Evolutionary conservation across 129 eudicot species (phyloP).

Genomic region (Sambucus nigra): DNA sequence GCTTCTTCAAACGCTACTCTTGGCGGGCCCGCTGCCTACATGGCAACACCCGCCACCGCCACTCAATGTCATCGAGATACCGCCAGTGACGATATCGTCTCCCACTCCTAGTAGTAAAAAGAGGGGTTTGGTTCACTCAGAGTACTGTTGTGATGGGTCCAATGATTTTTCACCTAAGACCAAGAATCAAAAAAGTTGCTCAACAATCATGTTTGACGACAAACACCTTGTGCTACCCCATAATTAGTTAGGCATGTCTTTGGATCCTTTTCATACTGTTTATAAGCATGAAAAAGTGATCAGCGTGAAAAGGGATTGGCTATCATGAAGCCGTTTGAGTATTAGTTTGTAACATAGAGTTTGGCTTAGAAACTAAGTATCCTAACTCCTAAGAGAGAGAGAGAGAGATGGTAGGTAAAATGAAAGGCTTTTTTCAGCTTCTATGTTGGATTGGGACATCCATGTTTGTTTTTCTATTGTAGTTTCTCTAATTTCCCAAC

Average conservation of each 20-base stretch:
- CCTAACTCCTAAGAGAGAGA: conserved; percentile 40
- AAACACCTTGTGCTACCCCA: conserved; percentile 36
- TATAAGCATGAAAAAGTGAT: conserved; percentile 22
- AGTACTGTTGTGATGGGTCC: conserved; percentile 27
- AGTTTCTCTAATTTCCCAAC: neutral
- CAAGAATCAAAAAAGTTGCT: conserved; percentile 77
- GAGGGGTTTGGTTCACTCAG: conserved; percentile 27
- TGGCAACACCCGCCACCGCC: conserved; percentile 97
- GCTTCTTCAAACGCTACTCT: conserved; percentile 72
- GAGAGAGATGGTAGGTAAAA: conserved; percentile 31
- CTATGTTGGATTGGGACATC: conserved; percentile 39
- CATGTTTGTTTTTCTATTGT: neutral
- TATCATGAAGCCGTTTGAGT: conserved; percentile 16
- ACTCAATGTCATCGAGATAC: conserved; percentile 71
- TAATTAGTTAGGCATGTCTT: conserved; percentile 27
- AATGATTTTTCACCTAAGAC: conserved; percentile 33
- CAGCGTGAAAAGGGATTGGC: conserved; percentile 40
- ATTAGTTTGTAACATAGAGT: conserved; percentile 37
- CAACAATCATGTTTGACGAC: conserved; percentile 82
- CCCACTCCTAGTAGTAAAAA: conserved; percentile 33
- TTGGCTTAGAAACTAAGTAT: conserved; percentile 42
- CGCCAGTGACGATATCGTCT: conserved; percentile 65
- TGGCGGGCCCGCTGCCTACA: conserved; percentile 91
- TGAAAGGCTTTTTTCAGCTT: conserved; percentile 42
- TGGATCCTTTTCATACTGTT: conserved; percentile 38